Evolutionary conservation across 805 yeast genomes (phyloP), one percentile per base, ranked within the genome.

Genomic region (Zygosaccharomyces gambellarensis): DNA sequence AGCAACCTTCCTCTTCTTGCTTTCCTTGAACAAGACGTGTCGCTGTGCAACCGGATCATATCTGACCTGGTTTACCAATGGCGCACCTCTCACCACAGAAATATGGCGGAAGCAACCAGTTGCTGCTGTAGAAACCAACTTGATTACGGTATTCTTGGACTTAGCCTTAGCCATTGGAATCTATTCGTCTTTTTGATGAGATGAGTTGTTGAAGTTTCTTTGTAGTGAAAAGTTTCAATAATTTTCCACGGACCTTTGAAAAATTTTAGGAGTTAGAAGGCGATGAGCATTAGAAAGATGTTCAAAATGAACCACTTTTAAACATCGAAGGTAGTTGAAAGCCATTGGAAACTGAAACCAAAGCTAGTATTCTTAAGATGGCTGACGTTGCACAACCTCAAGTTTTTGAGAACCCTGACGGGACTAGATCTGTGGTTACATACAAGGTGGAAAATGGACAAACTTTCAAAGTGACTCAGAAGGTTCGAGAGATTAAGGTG

Each of bases 11-110:
- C 99, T 81, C 76, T 88, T 89, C 68, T 87, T 87, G 47, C 85
- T 80, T 67, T 92, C 99, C 28, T 82, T 81, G 73, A 94, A 92
- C 52, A 92, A 74, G 46, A 94, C 96, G 72, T 90, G 97, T 68
- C 96, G 82, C 69, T 86, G 82, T 9, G 88, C 97, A 52, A 83
- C 61, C 2, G 96, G 96, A 64, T 89, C 97, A 63, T 89, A 89
- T 60, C 94, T 79, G 29, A 90, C 84, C 63, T 89, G 94, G 43
- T 81, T 82, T 54, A 92, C 82, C 49, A 80, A 74, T 43, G 87
- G 87, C 3, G 95, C 82, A 47, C 87, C 82, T 73, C 97, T 83
- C 44, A 90, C 94, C 42, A 90, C 80, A 45, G 82, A 74, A 56
- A 90, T 80, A 65, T 90, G 84, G 64, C 95, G 82, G 65, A 82